These are phyloP conservation scores for Chaetomiaceae sp. DNA, from an alignment of 2,329 filamentous ascomycete species.

Conservation along the genomic window DNA sequence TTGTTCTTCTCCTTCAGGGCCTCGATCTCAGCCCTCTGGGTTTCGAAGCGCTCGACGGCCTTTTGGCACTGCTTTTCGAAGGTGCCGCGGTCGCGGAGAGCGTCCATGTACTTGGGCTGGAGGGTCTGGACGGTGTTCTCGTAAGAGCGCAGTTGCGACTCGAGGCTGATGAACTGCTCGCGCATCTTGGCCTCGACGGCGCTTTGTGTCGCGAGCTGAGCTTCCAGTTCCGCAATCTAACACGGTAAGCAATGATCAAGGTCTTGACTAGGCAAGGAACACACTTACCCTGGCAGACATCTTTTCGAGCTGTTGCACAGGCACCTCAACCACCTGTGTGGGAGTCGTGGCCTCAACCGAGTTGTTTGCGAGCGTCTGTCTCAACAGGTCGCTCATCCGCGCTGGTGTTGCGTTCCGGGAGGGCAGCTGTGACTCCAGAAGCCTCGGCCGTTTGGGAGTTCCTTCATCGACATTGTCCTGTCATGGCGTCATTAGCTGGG, in stretches of 20 bases:
- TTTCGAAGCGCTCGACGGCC: constrained; percentile 36
- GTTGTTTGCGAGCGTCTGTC: constrained; percentile 23
- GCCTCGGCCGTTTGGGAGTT: constrained; percentile 20
- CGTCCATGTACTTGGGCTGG: constrained; percentile 44
- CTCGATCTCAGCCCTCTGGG: constrained; percentile 34
- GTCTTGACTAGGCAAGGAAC: neutral
- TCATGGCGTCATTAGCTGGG: constrained; percentile 19
- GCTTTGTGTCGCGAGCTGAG: constrained; percentile 32
- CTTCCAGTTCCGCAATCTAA: constrained; percentile 37
- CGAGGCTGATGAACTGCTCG: constrained; percentile 40
- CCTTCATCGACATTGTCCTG: constrained; percentile 20
- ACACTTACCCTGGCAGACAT: constrained; percentile 37
- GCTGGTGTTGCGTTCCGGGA: constrained; percentile 10
- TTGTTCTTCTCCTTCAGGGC: constrained; percentile 38
- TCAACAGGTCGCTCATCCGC: constrained; percentile 32
- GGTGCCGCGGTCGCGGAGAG: constrained; percentile 46
- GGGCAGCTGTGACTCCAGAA: constrained; percentile 15
- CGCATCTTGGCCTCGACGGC: constrained; percentile 25
- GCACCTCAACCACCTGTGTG: constrained; percentile 20
- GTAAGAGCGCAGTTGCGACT: constrained; percentile 44
- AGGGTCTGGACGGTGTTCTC: constrained; percentile 42
- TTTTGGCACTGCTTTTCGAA: constrained; percentile 44
- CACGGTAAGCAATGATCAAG: constrained; percentile 13
- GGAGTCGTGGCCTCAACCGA: neutral
- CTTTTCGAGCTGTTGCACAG: constrained; percentile 34